Evolutionary conservation across 2,329 filamentous ascomycete species (phyloP), one percentile per base, ranked within the genome.

Genomic region (Leptographium galeiforme): DNA sequence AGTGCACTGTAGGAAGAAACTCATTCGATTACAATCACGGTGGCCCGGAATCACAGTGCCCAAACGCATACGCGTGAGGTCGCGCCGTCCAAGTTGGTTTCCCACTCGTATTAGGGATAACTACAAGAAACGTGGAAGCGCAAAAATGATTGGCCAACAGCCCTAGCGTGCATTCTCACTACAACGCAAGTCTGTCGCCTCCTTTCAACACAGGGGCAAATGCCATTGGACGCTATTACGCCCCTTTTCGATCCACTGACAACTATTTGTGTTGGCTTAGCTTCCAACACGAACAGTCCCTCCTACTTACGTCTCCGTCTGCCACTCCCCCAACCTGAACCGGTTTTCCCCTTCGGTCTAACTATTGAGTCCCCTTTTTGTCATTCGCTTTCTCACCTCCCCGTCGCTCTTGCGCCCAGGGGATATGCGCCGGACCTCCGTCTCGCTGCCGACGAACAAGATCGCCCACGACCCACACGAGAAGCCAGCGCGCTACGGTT

Each of bases 371-470:
- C 39, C 11, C 34, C 16, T 38, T 48, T 13, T 39, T 19, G 34
- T 49, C 34, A 3, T 33, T 45, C 38, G 8, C 11, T 49, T 40
- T 10, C 12, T n/a, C 19, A 10, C 7, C 33, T 16, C 32, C 30
- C 41, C 40, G 8, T 36, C 1, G 30, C 14, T 43, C 30, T 41
- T 19, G 16, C 18, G 47, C 34, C 18, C 39, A 43, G 16, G 46
- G 51, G 50, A 53, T 67, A 84, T 84, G 81, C 77, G 79, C 74
- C 80, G 78, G 70, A 78, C 78, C 65, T 82, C 79, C 58, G 77
- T 81, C 57, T 82, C 80, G 63, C 67, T 82, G 66, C 78, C 79
- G 65, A 81, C 77, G 40, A 78, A 79, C 69, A 76, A 79, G 63
- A 67, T 71, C 63, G 72, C 70, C 62, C 70, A 73, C 75, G 81